Base-by-base conservation (phyloP, 805 yeast species). In the Maudiozyma turicensis region DNA sequence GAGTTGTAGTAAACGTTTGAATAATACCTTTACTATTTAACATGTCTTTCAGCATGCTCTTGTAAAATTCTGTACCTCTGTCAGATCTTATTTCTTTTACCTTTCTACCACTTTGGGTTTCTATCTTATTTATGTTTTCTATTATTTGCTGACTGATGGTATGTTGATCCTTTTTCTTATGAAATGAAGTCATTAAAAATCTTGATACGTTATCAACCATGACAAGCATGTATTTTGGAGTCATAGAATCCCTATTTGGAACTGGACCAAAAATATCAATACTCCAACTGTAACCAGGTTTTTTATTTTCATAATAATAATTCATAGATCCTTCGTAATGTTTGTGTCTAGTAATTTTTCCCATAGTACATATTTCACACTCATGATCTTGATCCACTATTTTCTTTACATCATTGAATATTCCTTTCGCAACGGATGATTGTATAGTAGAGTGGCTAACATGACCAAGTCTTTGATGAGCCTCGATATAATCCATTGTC, bases 201-300 rank as follows among this genome's bases (percentile, higher is more conserved):
- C 53, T 29, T 29, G 51, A 47, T 3, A 50, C 45, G 41, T 33
- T 50, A 44, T 50, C 55, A 10, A 52, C 50, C 48, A 50, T 52
- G 8, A 39, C 20, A 3, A 39, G n/a, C 42, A 39, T 39, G 20
- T 26, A 28, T 6, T 39, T 39, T 4, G 28, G 30, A 4, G 42
- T 28, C n/a, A 10, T 34, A n/a, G 4, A 8, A n/a, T 39, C 20
- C 29, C 30, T 15, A 39, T 3, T 38, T 7, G 14, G 29, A 14
- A 39, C 13, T 5, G 42, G 42, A 1, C 42, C 42, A 6, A 14
- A 6, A 20, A 39, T 14, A 13, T 20, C 42, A 11, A 39, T 8
- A 20, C 42, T 39, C 30, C 30, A 38, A 10, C 15, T 13, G 11
- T 14, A 13, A 1, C 40, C 40, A 4, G 40, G 40, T 13, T 9